Percentiles rank a stretch among this genome's conserved stretches.
Evolutionary conservation across 2,329 filamentous ascomycete genomes (phyloP).

Genomic region (Penicillium sp.): DNA sequence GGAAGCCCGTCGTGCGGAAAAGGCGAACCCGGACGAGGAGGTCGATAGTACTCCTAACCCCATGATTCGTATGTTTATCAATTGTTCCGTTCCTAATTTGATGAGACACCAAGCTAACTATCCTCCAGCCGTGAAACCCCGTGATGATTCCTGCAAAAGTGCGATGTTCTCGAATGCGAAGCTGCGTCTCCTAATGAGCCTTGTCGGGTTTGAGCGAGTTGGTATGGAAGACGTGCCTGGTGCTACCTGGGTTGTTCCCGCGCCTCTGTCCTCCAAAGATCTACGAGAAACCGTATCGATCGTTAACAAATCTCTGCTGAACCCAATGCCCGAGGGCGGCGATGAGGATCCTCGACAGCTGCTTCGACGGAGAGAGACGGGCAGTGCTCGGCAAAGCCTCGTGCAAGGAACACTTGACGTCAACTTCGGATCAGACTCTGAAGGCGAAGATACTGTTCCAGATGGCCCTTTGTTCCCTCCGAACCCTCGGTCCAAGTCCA

Average conservation of each 20-base stretch:
- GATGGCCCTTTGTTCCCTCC: slow-evolving; percentile 66
- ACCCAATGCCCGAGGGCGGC: slow-evolving; percentile 73
- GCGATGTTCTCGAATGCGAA: slow-evolving; percentile 89
- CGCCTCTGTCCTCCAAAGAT: slow-evolving; percentile 60
- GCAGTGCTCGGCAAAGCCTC: slow-evolving; percentile 37
- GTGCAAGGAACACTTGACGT: slow-evolving; percentile 46
- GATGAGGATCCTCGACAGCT: slow-evolving; percentile 72
- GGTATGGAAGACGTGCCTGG: slow-evolving; percentile 70
- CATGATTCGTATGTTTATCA: slow-evolving; percentile 47
- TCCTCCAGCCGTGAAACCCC: slow-evolving; percentile 57
- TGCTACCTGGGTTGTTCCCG: slow-evolving; percentile 74
- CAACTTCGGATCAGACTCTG: slow-evolving; percentile 68
- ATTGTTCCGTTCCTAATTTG: not conserved
- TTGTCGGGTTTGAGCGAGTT: slow-evolving; percentile 67
- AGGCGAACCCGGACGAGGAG: slow-evolving; percentile 21
- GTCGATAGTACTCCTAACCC: slow-evolving; percentile 26
- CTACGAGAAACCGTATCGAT: slow-evolving; percentile 68
- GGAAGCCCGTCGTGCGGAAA: slow-evolving; percentile 54
- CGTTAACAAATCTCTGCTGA: slow-evolving; percentile 76
- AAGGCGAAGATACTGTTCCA: slow-evolving; percentile 58
- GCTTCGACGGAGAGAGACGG: slow-evolving; percentile 65
- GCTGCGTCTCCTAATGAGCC: slow-evolving; percentile 77
- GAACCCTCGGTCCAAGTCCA: slow-evolving; percentile 49
- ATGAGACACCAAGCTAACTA: slow-evolving; percentile 5
- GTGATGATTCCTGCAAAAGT: slow-evolving; percentile 63